Conservation (phyloP, 2,329 filamentous ascomycete genomes). For the Metarhizium rileyi region DNA sequence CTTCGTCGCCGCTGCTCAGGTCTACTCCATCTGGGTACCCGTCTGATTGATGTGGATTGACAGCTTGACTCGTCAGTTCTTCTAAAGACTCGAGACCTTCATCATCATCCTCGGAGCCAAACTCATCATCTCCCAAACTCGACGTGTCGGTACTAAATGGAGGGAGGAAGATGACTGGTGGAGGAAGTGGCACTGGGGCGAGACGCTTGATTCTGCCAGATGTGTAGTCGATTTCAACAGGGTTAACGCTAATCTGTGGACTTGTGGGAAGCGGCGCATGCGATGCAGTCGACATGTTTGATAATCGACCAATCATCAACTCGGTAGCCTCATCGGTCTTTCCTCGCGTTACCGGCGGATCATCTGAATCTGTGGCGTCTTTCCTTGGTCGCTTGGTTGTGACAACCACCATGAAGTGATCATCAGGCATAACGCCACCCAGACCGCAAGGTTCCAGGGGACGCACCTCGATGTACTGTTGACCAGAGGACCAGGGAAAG, state of each 20-base stretch:
- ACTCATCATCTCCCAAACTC: conserved; percentile 21
- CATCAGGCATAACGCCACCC: conserved; percentile 50
- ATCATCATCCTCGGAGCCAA: conserved; percentile 18
- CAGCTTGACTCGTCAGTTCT: conserved; percentile 22
- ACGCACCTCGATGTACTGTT: conserved; percentile 27
- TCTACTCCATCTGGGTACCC: conserved; percentile 31
- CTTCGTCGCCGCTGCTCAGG: conserved; percentile 31
- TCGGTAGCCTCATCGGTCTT: conserved; percentile 25
- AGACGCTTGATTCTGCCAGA: conserved; percentile 32
- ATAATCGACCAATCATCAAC: conserved; percentile 31
- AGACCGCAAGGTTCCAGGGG: conserved; percentile 48
- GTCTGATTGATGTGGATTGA: conserved; percentile 29
- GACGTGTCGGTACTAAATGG: conserved; percentile 34
- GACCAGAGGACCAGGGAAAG: conserved; percentile 35
- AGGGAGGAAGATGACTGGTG: conserved; percentile 41
- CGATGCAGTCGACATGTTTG: conserved; percentile 31
- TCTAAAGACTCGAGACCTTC: conserved; percentile 20
- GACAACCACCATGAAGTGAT: conserved; percentile 51
- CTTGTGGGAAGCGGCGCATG: conserved; percentile 13
- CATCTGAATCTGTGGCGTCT: conserved; percentile 6
- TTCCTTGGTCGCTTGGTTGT: conserved; percentile 35
- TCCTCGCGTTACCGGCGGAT: background rate
- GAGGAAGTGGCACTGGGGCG: conserved; percentile 39
- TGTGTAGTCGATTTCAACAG: conserved; percentile 36
- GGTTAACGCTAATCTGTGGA: background rate